phyloP scores from a whole-genome alignment of 345 rosid genomes.

The Gossypium australe region DNA sequence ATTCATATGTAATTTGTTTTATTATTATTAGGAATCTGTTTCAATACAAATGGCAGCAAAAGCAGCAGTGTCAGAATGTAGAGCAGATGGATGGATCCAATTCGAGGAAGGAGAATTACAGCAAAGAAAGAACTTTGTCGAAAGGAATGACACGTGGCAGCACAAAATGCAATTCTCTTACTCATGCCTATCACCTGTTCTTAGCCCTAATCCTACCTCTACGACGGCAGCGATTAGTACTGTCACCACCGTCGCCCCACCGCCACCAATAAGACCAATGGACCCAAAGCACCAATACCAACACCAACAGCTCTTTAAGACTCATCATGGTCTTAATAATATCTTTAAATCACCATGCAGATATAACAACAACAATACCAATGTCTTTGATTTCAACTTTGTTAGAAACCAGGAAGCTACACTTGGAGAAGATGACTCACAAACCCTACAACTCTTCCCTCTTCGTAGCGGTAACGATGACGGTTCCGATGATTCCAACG shows the following conservation, averaged over 20 bases:
- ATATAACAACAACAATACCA: slow-evolving; percentile 18
- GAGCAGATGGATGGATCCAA: slow-evolving; percentile 40
- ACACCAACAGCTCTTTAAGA: slow-evolving; percentile 12
- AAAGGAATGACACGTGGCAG: slow-evolving; percentile 57
- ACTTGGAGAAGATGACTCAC: slow-evolving; percentile 29
- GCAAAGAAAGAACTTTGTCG: slow-evolving; percentile 27
- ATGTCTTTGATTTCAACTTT: slow-evolving; percentile 12
- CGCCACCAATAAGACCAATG: slow-evolving; percentile 21
- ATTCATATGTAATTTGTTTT: neutral
- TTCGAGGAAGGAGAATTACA: slow-evolving; percentile 38
- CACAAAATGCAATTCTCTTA: slow-evolving; percentile 35
- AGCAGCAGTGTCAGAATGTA: slow-evolving; percentile 33
- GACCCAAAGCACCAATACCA: slow-evolving; percentile 22
- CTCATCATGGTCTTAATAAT: slow-evolving; percentile 21
- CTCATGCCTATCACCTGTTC: slow-evolving; percentile 20
- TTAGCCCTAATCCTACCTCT: neutral
- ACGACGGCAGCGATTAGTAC: slow-evolving; percentile 1
- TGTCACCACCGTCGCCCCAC: neutral
- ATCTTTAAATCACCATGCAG: slow-evolving; percentile 29
- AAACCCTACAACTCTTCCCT: slow-evolving; percentile 58
- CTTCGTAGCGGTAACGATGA: slow-evolving; percentile 21
- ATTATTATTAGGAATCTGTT: slow-evolving; percentile 34
- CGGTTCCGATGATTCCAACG: slow-evolving; percentile 16
- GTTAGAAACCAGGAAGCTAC: slow-evolving; percentile 11
- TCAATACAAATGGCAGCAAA: slow-evolving; percentile 32